Percentiles rank a stretch among this genome's conserved stretches.
Evolutionary conservation across 2,329 filamentous ascomycete genomes (phyloP).

Genomic region (Diaporthe ampelina): DNA sequence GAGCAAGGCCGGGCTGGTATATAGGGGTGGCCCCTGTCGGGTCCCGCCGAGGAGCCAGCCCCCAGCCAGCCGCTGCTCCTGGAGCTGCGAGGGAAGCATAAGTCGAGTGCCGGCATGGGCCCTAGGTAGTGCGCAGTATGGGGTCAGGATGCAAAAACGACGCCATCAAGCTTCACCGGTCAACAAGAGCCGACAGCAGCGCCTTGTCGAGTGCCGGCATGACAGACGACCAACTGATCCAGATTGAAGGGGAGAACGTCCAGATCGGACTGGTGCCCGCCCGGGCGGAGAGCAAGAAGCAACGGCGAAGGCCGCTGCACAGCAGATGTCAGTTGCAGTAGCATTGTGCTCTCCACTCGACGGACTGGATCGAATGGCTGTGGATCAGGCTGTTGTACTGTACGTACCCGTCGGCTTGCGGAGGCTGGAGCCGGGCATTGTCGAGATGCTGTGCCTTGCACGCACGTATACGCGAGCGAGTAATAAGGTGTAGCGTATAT

Average conservation of each 20-base stretch:
- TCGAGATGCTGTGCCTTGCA: conserved; percentile 5
- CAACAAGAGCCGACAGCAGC: conserved; percentile 18
- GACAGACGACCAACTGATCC: conserved; percentile 18
- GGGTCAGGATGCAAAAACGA: conserved; percentile 9
- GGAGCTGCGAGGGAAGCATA: neutral
- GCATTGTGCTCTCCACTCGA: neutral
- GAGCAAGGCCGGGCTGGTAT: neutral
- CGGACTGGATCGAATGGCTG: neutral
- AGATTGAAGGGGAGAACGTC: conserved; percentile 2
- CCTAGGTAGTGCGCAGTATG: conserved; percentile 3
- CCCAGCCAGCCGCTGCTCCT: no score
- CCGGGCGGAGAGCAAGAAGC: neutral
- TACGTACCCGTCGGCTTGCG: conserved; percentile 3
- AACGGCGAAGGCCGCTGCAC: conserved; percentile 14
- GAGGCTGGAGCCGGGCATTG: neutral
- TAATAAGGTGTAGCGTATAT: neutral
- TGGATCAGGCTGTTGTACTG: conserved; percentile 8
- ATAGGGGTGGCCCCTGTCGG: conserved; percentile 27
- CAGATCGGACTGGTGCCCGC: conserved; percentile 24
- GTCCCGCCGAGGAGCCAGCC: conserved; percentile 9
- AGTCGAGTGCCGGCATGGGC: conserved; percentile 28
- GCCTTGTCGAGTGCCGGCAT: conserved; percentile 18
- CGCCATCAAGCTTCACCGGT: conserved; percentile 24
- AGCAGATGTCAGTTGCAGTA: conserved; percentile 18
- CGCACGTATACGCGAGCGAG: neutral